Evolutionary conservation across 2,329 filamentous ascomycete genomes (phyloP).

Genomic region (Chrysosporium keratinophilum): DNA sequence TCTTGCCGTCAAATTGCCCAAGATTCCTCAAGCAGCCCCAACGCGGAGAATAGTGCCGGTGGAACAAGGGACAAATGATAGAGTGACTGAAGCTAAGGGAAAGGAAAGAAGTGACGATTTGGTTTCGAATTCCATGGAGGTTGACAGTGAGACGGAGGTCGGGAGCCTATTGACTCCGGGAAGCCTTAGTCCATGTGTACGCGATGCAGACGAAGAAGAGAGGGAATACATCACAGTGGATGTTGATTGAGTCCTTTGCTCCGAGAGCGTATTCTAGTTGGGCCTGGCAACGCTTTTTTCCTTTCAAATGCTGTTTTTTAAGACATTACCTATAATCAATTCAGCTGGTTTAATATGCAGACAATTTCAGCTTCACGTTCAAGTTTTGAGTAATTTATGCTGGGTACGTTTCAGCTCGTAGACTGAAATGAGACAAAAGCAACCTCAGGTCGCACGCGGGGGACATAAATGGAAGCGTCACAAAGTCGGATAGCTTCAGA

Average conservation of each 20-base stretch:
- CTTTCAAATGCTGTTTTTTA: too few species aligned
- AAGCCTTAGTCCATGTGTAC: neutral
- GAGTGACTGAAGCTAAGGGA: neutral
- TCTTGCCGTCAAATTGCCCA: constrained; percentile 65
- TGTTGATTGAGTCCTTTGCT: neutral
- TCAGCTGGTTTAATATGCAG: too few species aligned
- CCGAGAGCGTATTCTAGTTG: too few species aligned
- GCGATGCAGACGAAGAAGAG: neutral
- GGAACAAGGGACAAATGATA: constrained; percentile 41
- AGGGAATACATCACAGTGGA: neutral
- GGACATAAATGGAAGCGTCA: too few species aligned
- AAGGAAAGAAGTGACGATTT: constrained; percentile 25
- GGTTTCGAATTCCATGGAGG: neutral
- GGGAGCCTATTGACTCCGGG: neutral
- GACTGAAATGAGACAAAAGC: too few species aligned
- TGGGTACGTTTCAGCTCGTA: too few species aligned
- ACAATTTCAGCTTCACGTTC: too few species aligned
- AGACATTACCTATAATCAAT: too few species aligned
- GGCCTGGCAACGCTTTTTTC: too few species aligned
- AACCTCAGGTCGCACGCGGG: too few species aligned
- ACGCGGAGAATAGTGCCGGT: constrained; percentile 33
- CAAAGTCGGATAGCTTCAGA: too few species aligned
- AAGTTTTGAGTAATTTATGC: too few species aligned
- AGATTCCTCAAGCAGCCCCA: constrained; percentile 45
- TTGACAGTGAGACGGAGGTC: neutral